These are phyloP conservation scores for Drechslerella coelobrocha DNA, from an alignment of 2,329 filamentous ascomycete species.

Conservation along the genomic window DNA sequence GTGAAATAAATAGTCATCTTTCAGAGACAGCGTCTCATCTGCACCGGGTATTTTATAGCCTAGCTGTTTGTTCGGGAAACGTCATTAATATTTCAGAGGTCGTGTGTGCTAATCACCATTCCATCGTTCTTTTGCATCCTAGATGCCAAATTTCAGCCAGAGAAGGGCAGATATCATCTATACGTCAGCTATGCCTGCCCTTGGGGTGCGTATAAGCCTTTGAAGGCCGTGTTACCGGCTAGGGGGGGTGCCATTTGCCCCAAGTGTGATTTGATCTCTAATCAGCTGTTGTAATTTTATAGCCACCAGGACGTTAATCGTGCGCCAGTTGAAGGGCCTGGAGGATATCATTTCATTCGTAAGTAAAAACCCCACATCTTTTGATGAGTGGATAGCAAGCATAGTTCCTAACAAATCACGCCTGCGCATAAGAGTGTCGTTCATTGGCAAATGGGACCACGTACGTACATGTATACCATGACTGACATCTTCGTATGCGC, in stretches of 20 bases:
- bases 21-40: conserved; percentile 34
- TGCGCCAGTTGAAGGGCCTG: conserved; percentile 86
- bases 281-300: neutral
- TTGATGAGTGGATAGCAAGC: neutral
- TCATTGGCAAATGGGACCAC: conserved; percentile 81
- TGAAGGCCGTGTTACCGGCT: neutral
- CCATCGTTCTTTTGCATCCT: conserved; percentile 68
- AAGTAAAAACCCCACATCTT: neutral
- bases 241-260: too few relatives aligned
- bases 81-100: too few relatives aligned
- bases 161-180: conserved; percentile 90
- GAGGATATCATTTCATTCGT: conserved; percentile 72
- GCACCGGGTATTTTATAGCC: conserved; percentile 36
- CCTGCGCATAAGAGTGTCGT: conserved; percentile 68
- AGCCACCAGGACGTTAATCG: conserved; percentile 73
- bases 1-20: conserved; percentile 25
- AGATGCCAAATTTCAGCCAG: conserved; percentile 77
- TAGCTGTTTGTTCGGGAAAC: too few relatives aligned
- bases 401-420: conserved; percentile 60
- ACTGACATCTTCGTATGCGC: neutral
- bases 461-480: conserved; percentile 56
- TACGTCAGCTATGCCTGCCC: conserved; percentile 95
- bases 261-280: neutral
- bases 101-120: neutral
- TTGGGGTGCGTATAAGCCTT: conserved; percentile 67